These are phyloP conservation scores for Stagonosporopsis tanaceti DNA, from an alignment of 2,329 filamentous ascomycete genomes.

Conservation along the genomic window DNA sequence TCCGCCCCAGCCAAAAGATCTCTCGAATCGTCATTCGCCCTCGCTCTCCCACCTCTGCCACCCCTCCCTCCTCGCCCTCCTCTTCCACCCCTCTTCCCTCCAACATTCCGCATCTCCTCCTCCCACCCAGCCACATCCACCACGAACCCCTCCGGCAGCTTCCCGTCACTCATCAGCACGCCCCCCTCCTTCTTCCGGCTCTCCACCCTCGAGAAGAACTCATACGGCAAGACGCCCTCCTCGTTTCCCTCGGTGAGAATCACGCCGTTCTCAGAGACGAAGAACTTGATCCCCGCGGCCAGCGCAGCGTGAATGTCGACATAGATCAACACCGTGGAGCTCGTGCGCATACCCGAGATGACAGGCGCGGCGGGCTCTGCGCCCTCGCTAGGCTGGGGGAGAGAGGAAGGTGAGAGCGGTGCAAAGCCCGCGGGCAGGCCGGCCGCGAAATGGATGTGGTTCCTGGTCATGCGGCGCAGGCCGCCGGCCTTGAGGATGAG, in stretches of 20 bases:
- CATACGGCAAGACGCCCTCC: constrained; percentile 47
- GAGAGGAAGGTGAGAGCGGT: constrained; percentile 10
- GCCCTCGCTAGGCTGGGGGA: constrained; percentile 24
- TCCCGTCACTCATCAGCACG: constrained; percentile 75
- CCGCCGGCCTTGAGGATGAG: constrained; percentile 79
- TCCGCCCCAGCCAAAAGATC: constrained; percentile 31
- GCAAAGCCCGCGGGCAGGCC: constrained; percentile 67
- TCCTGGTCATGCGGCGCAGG: constrained; percentile 80
- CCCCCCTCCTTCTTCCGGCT: constrained; percentile 67
- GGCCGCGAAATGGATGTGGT: constrained; percentile 88
- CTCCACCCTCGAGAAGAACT: constrained; percentile 75
- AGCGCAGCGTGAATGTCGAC: constrained; percentile 75
- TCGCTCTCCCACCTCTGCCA: constrained; percentile 30
- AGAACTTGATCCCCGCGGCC: constrained; percentile 71
- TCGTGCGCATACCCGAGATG: constrained; percentile 80
- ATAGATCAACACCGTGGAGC: constrained; percentile 71
- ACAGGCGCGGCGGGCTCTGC: constrained; percentile 57
- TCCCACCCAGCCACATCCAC: constrained; percentile 49
- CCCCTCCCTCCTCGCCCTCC: constrained; percentile 17
- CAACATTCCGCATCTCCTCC: constrained; percentile 35
- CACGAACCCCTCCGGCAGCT: constrained; percentile 56
- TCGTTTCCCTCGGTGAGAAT: constrained; percentile 59
- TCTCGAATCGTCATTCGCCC: constrained; percentile 32
- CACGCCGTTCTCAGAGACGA: constrained; percentile 64
- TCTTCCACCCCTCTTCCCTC: constrained; percentile 35